Percentiles rank a stretch among this genome's conserved stretches.
These are phyloP conservation scores for Datisca glomerata DNA, from an alignment of 306 rosid species.

Conservation along the genomic window DNA sequence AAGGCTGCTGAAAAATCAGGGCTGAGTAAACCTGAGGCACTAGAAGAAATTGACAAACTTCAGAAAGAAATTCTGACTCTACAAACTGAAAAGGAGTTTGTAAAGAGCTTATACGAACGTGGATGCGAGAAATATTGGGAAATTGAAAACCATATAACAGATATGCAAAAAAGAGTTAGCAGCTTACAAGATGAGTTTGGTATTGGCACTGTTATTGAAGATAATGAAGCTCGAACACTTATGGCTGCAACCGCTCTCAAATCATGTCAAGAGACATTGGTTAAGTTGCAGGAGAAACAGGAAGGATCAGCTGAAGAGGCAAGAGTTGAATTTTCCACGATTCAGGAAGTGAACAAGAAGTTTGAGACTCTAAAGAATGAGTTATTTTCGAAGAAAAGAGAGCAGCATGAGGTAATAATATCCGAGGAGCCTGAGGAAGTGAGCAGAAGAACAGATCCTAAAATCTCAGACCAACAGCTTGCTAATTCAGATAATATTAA, in stretches of 20 bases:
- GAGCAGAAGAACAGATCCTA: slow-evolving; percentile 12
- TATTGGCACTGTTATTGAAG: slow-evolving; percentile 37
- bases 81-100: slow-evolving; percentile 91
- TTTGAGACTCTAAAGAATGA: slow-evolving; percentile 33
- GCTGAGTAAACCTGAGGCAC: slow-evolving; percentile 45
- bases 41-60: slow-evolving; percentile 47
- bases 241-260: slow-evolving; percentile 77
- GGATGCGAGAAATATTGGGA: slow-evolving; percentile 64
- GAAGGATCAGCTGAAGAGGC: slow-evolving; percentile 46
- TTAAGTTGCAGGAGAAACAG: slow-evolving; percentile 39
- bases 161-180: slow-evolving; percentile 51
- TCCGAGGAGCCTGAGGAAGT: background rate
- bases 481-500: slow-evolving; percentile 19
- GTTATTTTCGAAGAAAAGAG: slow-evolving; percentile 17
- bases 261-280: slow-evolving; percentile 58
- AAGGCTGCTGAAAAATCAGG: slow-evolving; percentile 39
- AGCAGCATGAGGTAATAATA: background rate
- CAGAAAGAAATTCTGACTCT: slow-evolving; percentile 64
- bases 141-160: slow-evolving; percentile 45
- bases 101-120: slow-evolving; percentile 54
- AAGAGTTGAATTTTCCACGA: slow-evolving; percentile 26
- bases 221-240: slow-evolving; percentile 62
- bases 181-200: slow-evolving; percentile 63
- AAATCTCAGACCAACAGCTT: slow-evolving; percentile 18
- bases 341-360: slow-evolving; percentile 33